Conservation (phyloP, 495 filamentous ascomycete genomes). For the Penicillium bialowiezense region DNA sequence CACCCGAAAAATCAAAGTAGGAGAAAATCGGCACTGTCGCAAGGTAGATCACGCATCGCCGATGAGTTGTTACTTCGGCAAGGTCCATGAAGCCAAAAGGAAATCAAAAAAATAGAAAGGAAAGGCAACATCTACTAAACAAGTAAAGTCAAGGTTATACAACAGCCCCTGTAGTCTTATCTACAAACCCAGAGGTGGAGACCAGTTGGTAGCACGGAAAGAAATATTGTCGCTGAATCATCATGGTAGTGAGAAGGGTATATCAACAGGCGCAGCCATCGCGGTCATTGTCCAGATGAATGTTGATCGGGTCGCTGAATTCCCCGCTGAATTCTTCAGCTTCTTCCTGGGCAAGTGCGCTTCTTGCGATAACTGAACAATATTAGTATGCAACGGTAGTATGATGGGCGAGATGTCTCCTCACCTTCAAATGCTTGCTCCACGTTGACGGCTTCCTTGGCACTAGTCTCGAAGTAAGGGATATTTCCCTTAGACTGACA, state of each 20-base stretch:
- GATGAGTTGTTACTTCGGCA: no score
- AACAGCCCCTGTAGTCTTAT: slow-evolving; percentile 15
- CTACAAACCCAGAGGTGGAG: slow-evolving; percentile 15
- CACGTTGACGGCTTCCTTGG: slow-evolving; percentile 97
- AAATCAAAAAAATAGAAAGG: no score
- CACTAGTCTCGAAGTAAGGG: slow-evolving; percentile 98
- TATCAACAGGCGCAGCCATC: slow-evolving; percentile 88
- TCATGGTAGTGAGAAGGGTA: slow-evolving; percentile 27
- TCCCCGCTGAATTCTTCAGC: slow-evolving; percentile 89
- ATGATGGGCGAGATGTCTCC: slow-evolving; percentile 6
- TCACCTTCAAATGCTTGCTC: slow-evolving; percentile 97
- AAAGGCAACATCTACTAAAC: slow-evolving; percentile 26
- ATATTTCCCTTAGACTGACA: slow-evolving; percentile 96
- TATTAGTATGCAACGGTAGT: neutral
- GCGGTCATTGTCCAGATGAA: slow-evolving; percentile 85
- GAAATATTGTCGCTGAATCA: slow-evolving; percentile 21
- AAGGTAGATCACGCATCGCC: no score
- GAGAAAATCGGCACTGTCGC: no score
- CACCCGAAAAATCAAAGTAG: neutral
- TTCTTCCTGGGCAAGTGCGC: slow-evolving; percentile 94
- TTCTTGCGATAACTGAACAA: slow-evolving; percentile 83
- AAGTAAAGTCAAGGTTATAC: slow-evolving; percentile 4
- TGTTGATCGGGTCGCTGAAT: slow-evolving; percentile 96
- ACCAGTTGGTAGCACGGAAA: slow-evolving; percentile 12
- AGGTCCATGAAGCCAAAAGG: neutral